Conservation (phyloP, 176 grass and related monocot genomes). For the Triticum turgidum region DNA sequence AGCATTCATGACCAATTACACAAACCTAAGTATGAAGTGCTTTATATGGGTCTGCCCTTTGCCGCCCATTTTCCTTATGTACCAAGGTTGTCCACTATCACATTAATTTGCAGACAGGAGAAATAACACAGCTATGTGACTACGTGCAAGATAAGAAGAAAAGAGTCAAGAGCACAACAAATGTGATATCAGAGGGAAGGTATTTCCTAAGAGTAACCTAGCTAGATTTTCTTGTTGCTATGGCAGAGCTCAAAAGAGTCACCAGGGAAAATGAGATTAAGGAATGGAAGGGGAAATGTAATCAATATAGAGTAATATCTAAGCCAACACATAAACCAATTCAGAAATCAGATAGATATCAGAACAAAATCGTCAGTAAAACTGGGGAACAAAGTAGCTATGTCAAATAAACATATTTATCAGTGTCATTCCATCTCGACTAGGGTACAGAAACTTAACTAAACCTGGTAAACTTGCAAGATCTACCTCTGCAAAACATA, state of each 20-base stretch:
- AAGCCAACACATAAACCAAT: too few relatives aligned
- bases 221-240: neutral
- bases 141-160: slow-evolving; percentile 12
- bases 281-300: neutral
- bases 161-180: neutral
- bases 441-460: too few relatives aligned
- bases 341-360: neutral
- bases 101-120: slow-evolving; percentile 37
- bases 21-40: too few relatives aligned
- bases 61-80: too few relatives aligned
- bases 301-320: neutral
- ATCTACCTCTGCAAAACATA: too few relatives aligned
- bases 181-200: neutral
- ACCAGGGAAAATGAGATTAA: neutral
- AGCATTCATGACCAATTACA: too few relatives aligned
- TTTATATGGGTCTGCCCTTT: neutral
- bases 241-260: neutral
- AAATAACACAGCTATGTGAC: slow-evolving; percentile 15
- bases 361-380: neutral
- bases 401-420: too few relatives aligned
- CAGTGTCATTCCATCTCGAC: too few relatives aligned
- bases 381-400: too few relatives aligned
- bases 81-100: slow-evolving; percentile 55
- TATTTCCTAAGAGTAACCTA: neutral
- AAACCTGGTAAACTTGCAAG: too few relatives aligned